Base-by-base conservation (phyloP, 2,329 filamentous ascomycete species). In the Cordyceps sp. region DNA sequence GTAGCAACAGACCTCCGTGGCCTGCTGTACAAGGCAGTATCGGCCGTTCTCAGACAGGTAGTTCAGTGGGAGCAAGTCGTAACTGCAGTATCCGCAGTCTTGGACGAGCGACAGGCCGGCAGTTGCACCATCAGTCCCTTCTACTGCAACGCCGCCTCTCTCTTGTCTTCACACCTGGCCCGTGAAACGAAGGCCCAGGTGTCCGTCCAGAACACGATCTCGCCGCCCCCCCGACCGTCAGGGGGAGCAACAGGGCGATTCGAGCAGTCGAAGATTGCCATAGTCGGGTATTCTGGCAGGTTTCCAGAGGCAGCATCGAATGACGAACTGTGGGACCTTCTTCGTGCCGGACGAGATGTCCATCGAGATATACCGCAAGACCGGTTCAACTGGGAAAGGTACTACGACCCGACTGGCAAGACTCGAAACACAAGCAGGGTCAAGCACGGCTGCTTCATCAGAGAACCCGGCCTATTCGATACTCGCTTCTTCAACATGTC, bases 401-500 rank as follows among this genome's bases (percentile, higher is more conserved):
- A 81, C 46, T 71, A 64, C 39, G 75, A 82, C 44, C 64, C 72
- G 10, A 71, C 69, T 9, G 71, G 73, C 14, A 75, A 76, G 46
- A 62, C 58, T 33, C 69, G 69, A 47, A 80, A 78, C 54, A 78
- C 77, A 34, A 72, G 64, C 26, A 66, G 73, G 45, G 77, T 73
- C 2, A 71, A 69, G 4, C 80, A 69, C 39, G 78, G 78, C 9
- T 79, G 74, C 55, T 84, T 55, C 42, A 53, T 83, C 33, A 68
- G n/a, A n/a, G 64, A 81, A 32, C 78, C 79, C 0, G 78, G 76
- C 29, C 58, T 77, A 10, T 86, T 88, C 41, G 81, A 88, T 44
- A 69, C 78, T 2, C 62, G 69, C 1, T 85, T 88, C 59, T 88
- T 88, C 64, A 82, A 82, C 50, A 85, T 88, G 26, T 33, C 31